Evolutionary conservation across 805 yeast genomes (phyloP).

Genomic region (Saccharomyces kudriavzevii): DNA sequence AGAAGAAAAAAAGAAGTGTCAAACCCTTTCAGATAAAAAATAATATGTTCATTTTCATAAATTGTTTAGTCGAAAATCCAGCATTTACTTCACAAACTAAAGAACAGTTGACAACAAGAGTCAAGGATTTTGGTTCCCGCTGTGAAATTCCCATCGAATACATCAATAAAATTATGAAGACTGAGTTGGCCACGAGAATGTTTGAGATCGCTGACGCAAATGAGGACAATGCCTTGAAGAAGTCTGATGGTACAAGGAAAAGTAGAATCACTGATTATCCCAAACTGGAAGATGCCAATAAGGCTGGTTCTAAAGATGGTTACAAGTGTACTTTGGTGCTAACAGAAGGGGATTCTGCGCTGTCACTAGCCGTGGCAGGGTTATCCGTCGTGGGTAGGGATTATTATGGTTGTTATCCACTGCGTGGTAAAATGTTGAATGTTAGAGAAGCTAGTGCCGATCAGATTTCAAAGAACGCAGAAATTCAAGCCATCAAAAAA

Average conservation of each 20-base stretch:
- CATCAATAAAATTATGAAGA: conserved; percentile 60
- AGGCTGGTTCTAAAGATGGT: conserved; percentile 91
- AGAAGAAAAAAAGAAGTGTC: conserved; percentile 60
- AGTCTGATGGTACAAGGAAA: conserved; percentile 80
- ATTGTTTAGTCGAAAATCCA: conserved; percentile 91
- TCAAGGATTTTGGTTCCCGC: conserved; percentile 81
- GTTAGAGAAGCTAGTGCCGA: conserved; percentile 97
- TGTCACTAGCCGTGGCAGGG: conserved; percentile 86
- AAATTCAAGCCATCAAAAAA: conserved; percentile 89
- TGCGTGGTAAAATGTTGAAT: conserved; percentile 88
- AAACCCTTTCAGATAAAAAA: conserved; percentile 84
- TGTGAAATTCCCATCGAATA: conserved; percentile 72
- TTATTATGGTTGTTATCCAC: conserved; percentile 88
- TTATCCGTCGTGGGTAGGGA: conserved; percentile 93
- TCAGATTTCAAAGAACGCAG: conserved; percentile 85
- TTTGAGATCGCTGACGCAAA: conserved; percentile 78
- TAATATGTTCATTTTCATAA: conserved; percentile 83
- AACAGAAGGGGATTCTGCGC: conserved; percentile 97
- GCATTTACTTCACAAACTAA: conserved; percentile 97
- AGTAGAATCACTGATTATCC: conserved; percentile 81
- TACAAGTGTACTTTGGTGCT: conserved; percentile 84
- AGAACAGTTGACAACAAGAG: conserved; percentile 87
- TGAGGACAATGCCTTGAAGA: conserved; percentile 79
- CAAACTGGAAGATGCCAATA: conserved; percentile 90
- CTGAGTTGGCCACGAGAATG: conserved; percentile 63